Base-by-base conservation (phyloP, 257 asterid species). In the Petunia secreta region DNA sequence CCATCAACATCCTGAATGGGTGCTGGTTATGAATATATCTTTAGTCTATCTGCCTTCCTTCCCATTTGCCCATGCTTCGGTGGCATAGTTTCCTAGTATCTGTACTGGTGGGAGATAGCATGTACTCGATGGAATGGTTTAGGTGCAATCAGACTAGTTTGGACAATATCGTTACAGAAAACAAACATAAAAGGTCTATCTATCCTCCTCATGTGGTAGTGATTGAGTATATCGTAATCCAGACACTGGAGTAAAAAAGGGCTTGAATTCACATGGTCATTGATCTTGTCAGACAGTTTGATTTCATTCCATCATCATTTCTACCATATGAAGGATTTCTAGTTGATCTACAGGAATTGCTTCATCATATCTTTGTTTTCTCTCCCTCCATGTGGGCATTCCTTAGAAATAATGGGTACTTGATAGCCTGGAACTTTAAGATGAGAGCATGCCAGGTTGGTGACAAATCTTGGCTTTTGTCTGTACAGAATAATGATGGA, bases 211-310 rank as follows among this genome's bases (percentile, higher is more conserved):
- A 65, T 14, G 6, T 39, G 50, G 11, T 64, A 39, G 53, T 66
- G 75, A 44, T 69, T 69, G 58, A 16, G 9, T 4, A 10, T 71
- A 71, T 48, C 16, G 34, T 71, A 71, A 4, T 34, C 44, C 57
- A 71, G 34, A 43, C 60, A 71, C 48, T 71, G 60, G 11, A 71
- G 77, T 48, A 34, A 48, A 44, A 2, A 1, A 1, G 10, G 36
- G 2, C 2, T 48, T 10, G 5, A 6, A 48, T 71, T 71, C 77
- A 71, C 60, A 46, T 71, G 57, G 9, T 71, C 14, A 46, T 69
- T 69, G 58, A 25, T 71, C 5, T 71, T 71, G 44, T 71, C 77
- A 71, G 77, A 71, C 77, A 71, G 36, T 71, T 71, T 71, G 44
- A 48, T 71, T 71, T 9, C 77, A 71, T 48, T 25, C 40, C 60